These are phyloP conservation scores for Eucalyptus urophylla DNA, from an alignment of 345 rosid genomes.

Conservation along the genomic window DNA sequence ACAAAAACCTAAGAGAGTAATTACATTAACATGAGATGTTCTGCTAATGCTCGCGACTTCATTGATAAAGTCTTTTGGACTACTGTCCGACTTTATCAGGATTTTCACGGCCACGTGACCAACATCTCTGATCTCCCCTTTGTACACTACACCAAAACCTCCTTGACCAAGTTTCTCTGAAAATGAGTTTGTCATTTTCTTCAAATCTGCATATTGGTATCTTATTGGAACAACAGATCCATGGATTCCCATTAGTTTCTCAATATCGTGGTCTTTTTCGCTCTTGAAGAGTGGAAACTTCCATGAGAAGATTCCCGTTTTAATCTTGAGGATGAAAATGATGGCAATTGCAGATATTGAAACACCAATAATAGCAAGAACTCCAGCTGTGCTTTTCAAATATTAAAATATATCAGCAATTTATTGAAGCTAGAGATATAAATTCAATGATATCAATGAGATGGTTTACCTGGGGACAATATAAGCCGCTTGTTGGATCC, in stretches of 20 bases:
- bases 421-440: not conserved
- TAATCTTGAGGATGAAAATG: not conserved
- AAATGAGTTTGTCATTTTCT: constrained; percentile 24
- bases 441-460: not conserved
- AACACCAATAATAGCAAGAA: not conserved
- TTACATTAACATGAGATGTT: constrained; percentile 38
- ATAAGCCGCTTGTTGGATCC: not conserved
- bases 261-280: not conserved
- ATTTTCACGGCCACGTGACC: constrained; percentile 23
- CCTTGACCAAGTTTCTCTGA: constrained; percentile 20
- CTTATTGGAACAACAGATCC: constrained; percentile 1
- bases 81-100: constrained; percentile 3
- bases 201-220: constrained; percentile 3
- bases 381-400: not conserved
- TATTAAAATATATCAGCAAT: not conserved
- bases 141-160: constrained; percentile 10
- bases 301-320: not conserved
- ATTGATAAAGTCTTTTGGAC: constrained; percentile 17
- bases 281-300: not conserved
- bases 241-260: not conserved
- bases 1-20: constrained; percentile 14
- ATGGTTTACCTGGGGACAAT: not conserved
- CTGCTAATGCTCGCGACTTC: constrained; percentile 33
- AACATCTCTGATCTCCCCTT: constrained; percentile 13
- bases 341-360: not conserved